Evolutionary conservation across 2,329 filamentous ascomycete genomes (phyloP).

Genomic region (Gaeumannomyces tritici): DNA sequence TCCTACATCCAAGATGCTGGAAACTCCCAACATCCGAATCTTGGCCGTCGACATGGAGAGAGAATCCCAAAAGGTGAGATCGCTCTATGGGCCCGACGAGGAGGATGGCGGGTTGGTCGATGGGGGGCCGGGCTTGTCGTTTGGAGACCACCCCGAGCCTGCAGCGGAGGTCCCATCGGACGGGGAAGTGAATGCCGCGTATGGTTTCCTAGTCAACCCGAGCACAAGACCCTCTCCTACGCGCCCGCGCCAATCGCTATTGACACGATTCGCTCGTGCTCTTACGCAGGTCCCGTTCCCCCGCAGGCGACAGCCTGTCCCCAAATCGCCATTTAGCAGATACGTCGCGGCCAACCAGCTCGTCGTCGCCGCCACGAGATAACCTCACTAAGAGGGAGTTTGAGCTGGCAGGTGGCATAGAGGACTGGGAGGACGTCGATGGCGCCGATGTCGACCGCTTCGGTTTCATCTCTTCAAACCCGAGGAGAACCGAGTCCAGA

Average conservation of each 20-base stretch:
- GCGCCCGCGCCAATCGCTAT: slow-evolving; percentile 5
- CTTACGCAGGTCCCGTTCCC: slow-evolving; percentile 8
- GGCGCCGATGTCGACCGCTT: slow-evolving; percentile 56
- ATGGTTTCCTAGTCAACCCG: slow-evolving; percentile 40
- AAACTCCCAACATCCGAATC: slow-evolving; percentile 39
- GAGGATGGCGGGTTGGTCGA: slow-evolving; percentile 44
- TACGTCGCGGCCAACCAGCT: slow-evolving; percentile 32
- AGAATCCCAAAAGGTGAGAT: slow-evolving; percentile 59
- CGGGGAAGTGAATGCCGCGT: slow-evolving; percentile 44
- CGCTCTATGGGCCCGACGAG: slow-evolving; percentile 51
- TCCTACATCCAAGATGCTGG: slow-evolving; percentile 8
- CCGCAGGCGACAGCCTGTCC: slow-evolving; percentile 9
- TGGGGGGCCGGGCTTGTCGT: slow-evolving; percentile 34
- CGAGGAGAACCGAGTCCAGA: slow-evolving; percentile 29
- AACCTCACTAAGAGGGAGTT: slow-evolving; percentile 25
- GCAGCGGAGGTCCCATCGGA: slow-evolving; percentile 41
- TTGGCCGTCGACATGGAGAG: slow-evolving; percentile 47
- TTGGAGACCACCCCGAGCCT: slow-evolving; percentile 37
- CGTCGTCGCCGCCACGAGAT: slow-evolving; percentile 33
- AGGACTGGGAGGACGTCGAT: slow-evolving; percentile 59
- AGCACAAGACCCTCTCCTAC: slow-evolving; percentile 12
- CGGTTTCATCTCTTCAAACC: slow-evolving; percentile 50
- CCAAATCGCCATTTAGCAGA: slow-evolving; percentile 20
- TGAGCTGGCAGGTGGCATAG: slow-evolving; percentile 48
- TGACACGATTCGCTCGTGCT: slow-evolving; percentile 14